Conservation (phyloP, 2,329 filamentous ascomycete species). For the Tricladium varicosporioides region DNA sequence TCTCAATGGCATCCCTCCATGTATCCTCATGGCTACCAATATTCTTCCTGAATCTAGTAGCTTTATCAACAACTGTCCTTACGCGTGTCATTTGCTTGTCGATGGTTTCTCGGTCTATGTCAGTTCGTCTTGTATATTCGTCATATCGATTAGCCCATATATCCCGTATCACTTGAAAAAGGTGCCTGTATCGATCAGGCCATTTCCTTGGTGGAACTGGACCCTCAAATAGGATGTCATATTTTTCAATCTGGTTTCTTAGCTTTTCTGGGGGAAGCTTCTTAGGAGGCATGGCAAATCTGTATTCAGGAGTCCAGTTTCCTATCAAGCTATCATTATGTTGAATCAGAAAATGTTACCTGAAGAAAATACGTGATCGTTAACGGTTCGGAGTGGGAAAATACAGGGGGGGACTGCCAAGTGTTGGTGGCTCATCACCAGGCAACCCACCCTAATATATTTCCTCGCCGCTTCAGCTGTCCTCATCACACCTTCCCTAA, state of each 20-base stretch:
- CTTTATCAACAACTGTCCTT: slow-evolving; percentile 1
- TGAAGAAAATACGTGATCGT: too few species aligned
- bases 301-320: neutral
- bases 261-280: slow-evolving; percentile 1
- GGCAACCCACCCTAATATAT: too few species aligned
- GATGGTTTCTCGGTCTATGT: slow-evolving; percentile 1
- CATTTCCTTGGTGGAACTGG: slow-evolving; percentile 6
- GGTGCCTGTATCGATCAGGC: slow-evolving; percentile 6
- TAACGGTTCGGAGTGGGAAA: too few species aligned
- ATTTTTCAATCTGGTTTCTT: slow-evolving; percentile 1
- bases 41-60: slow-evolving; percentile 3
- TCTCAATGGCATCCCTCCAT: slow-evolving; percentile 8
- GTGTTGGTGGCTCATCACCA: too few species aligned
- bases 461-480: too few species aligned
- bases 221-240: slow-evolving; percentile 9
- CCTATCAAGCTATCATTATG: too few species aligned
- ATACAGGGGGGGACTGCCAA: too few species aligned
- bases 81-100: slow-evolving; percentile 3
- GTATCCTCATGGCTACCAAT: slow-evolving; percentile 6
- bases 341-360: too few species aligned
- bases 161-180: slow-evolving; percentile 10
- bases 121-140: slow-evolving; percentile 7
- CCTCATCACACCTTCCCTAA: too few species aligned
- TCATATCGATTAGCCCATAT: slow-evolving; percentile 12
- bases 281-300: slow-evolving; percentile 6